Evolutionary conservation across 2,329 filamentous ascomycete genomes (phyloP), one percentile per base, ranked within the genome.

Genomic region (Fusarium cyanostomum): DNA sequence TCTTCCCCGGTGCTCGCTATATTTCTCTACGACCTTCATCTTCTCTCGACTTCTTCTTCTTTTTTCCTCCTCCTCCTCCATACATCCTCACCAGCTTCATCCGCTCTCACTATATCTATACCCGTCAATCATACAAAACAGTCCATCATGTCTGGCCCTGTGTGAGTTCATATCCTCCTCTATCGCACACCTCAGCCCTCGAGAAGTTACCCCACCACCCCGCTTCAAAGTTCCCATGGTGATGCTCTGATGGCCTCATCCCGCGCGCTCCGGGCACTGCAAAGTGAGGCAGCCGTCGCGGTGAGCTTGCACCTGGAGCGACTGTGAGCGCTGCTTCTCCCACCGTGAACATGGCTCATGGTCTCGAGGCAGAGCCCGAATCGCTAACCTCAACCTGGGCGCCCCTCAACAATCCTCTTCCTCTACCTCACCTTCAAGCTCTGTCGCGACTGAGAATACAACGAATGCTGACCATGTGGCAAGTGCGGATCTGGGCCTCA

Each of bases 401-500:
- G 86, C 84, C 78, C 81, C 82, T 81, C 80, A 81, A 75, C 65
- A 77, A 73, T 71, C 75, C 61, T 66, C 76, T 73, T 70, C 74
- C 62, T 52, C 54, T 15, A 61, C 64, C 74, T 74, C 74, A 68
- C 68, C 71, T 50, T 58, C 48, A 64, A 62, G 64, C 63, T 51
- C 71, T 60, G 49, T 59, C 44, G 52, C 69, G 50, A 56, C 52
- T 64, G 68, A 67, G 63, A 65, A 72, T 74, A 65, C 75, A 69
- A 76, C 72, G 68, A 75, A 82, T 86, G 81, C 86, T 88, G 80
- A 88, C 82, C 71, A 74, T 81, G 76, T 74, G 64, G 74, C 77
- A 82, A 92, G 89, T 82, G 89, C 88, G 88, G 91, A 95, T 88
- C 89, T 95, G 81, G 92, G 92, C 85, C 90, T 95, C 77, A 94